Percentiles rank a stretch among this genome's conserved stretches.
Conservation (phyloP, 73 alveolate species). For the Blepharisma japonicum region DNA sequence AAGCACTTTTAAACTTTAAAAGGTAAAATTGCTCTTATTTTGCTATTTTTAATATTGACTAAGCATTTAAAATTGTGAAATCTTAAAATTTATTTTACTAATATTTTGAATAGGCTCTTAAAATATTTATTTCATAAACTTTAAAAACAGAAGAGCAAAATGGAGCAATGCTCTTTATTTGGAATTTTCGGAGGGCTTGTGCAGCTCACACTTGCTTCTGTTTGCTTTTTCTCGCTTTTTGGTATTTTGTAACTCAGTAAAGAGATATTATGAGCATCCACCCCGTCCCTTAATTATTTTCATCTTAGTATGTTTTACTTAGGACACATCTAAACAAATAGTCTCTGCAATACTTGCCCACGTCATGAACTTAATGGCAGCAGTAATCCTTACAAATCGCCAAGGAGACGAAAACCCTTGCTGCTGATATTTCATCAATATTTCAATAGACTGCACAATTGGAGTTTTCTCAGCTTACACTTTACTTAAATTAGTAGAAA, state of each 20-base stretch:
- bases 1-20: too few species aligned
- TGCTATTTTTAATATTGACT: too few species aligned
- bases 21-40: too few species aligned
- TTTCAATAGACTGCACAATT: conserved; percentile 47
- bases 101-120: too few species aligned
- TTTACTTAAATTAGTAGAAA: conserved; percentile 36
- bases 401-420: conserved; percentile 54
- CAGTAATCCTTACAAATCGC: conserved; percentile 39
- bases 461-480: conserved; percentile 46
- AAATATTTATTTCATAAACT: too few species aligned
- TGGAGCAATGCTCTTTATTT: conserved; percentile 18
- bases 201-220: conserved; percentile 17
- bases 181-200: conserved; percentile 29
- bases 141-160: too few species aligned
- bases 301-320: not conserved
- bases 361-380: conserved; percentile 49
- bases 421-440: conserved; percentile 61
- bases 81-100: too few species aligned
- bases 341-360: conserved; percentile 56
- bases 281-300: not conserved
- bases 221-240: conserved; percentile 25
- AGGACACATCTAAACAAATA: conserved; percentile 58
- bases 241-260: not conserved
- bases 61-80: too few species aligned
- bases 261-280: conserved; percentile 15